Evolutionary conservation across 441 rosid genomes (phyloP), one percentile per base, ranked within the genome.

Genomic region (Euphorbia neoarborescens): DNA sequence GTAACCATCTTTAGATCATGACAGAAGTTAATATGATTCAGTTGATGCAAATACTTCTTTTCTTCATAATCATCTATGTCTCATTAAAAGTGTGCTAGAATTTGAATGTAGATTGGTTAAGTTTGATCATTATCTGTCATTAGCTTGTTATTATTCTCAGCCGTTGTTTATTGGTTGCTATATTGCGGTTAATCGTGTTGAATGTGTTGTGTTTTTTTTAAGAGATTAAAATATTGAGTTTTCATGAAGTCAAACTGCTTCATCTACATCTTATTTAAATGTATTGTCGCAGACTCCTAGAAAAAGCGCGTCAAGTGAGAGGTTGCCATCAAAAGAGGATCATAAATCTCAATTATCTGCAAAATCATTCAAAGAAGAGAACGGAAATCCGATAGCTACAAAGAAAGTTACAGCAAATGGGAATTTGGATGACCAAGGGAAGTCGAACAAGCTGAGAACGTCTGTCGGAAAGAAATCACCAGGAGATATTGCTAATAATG

Each of bases 261-360:
- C 44, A 14, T 62, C 17, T 51, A 19, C 22, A 15, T 68, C 59
- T 60, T 28, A 42, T 60, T n/a, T 27, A 48, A 32, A 42, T 72
- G 65, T 74, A 65, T 76, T 56, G 71, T 77, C 27, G 71, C 82
- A 94, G 99, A 84, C 82, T 60, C 90, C 96, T 1, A 81, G 96
- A 74, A 94, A 83, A 81, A 88, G 96, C 75, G 78, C 81, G 46
- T 84, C 97, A 7, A 87, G 87, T 48, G 94, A 90, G 76, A 86
- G 82, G 78, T 63, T 78, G 71, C 78, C 83, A 50, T 70, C 85
- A 44, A 83, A 84, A 77, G 97, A 87, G 59, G 97, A 90, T 42
- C 79, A 54, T 67, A 83, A 83, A 85, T 73, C 71, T 57, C 86
- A 76, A 60, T 38, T 66, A 59, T 79, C 87, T 69, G 61, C 81